Base-by-base conservation (phyloP, 768 basidiomycete species). In the Rubroboletus satanas region DNA sequence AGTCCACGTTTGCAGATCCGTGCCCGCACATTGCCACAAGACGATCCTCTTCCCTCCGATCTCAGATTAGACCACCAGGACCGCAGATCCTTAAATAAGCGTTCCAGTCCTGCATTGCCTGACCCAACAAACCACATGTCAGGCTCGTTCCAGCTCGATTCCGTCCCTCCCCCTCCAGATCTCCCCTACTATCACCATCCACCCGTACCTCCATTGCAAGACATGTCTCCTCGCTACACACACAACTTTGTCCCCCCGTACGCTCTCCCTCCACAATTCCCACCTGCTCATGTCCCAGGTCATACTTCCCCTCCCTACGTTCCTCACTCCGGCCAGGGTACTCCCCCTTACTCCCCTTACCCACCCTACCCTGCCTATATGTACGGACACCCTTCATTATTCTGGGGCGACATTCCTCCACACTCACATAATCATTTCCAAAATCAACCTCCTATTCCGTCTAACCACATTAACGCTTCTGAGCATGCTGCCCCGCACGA, bases 1-100 rank as follows among this genome's bases (percentile, higher is more conserved):
- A 83, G 82, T 52, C 82, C 82, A 14, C 73, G 67, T 42, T 47
- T 74, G 14, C 66, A 67, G 53, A 48, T 73, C 37, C 71, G 77
- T 56, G 75, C 72, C 21, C 71, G 74, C 55, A 69, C 75, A 17
- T 61, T 82, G 42, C 77, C 76, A 0, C 71, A 64, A 2, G 80
- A 82, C 36, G 70, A 74, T n/a, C 11, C 58, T 41, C 50, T 50
- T 45, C 58, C 31, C 2, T 44, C 54, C 42, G 62, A 69, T 52
- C 51, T 61, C 41, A 58, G 62, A 64, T 68, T 66, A 39, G 63
- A 70, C 58, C 32, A 29, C 45, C 59, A 48, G 26, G 50, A 45
- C 31, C 46, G 50, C 48, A 55, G 55, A 59, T 60, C 58, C 15
- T 56, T 60, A 5, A 36, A 55, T 29, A 49, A 52, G 26, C 57